Conservation (phyloP, 2,329 filamentous ascomycete species). For the Sclerotinia trifoliorum region DNA sequence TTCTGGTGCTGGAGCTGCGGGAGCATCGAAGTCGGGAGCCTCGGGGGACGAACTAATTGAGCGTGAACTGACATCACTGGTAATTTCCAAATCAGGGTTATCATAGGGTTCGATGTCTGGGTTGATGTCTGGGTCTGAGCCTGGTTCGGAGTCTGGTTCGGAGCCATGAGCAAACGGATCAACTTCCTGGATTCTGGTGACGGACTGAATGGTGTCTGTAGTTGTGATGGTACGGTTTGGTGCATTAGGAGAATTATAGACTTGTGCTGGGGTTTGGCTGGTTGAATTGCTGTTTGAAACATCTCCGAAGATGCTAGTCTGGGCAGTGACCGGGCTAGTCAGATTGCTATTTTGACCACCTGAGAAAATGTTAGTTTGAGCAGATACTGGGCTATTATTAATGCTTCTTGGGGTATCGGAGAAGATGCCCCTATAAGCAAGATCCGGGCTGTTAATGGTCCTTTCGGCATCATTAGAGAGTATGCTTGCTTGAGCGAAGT, state of each 20-base stretch:
- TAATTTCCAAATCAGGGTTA: background rate
- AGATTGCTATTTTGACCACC: background rate
- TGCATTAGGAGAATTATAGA: background rate
- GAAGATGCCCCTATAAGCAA: background rate
- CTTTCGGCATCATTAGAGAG: background rate
- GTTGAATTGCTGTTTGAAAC: background rate
- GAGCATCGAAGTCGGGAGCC: conserved; percentile 28
- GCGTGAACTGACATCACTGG: background rate
- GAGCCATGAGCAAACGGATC: background rate
- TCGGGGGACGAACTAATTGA: conserved; percentile 34
- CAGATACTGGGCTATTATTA: background rate
- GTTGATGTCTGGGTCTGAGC: background rate
- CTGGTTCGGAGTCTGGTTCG: background rate
- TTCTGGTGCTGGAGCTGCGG: conserved; percentile 25
- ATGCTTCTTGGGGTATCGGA: background rate
- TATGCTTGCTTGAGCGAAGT: conserved; percentile 5
- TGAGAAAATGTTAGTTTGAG: background rate
- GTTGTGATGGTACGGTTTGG: background rate
- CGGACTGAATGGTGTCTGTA: background rate
- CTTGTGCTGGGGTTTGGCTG: background rate
- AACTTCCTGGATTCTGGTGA: background rate
- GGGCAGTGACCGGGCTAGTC: background rate
- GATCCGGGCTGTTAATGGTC: background rate
- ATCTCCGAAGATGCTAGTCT: conserved; percentile 7
- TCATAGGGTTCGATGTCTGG: background rate